These are phyloP conservation scores for Apiotrichum gracile DNA, from an alignment of 1,284 basidiomycete genomes.

Conservation along the genomic window DNA sequence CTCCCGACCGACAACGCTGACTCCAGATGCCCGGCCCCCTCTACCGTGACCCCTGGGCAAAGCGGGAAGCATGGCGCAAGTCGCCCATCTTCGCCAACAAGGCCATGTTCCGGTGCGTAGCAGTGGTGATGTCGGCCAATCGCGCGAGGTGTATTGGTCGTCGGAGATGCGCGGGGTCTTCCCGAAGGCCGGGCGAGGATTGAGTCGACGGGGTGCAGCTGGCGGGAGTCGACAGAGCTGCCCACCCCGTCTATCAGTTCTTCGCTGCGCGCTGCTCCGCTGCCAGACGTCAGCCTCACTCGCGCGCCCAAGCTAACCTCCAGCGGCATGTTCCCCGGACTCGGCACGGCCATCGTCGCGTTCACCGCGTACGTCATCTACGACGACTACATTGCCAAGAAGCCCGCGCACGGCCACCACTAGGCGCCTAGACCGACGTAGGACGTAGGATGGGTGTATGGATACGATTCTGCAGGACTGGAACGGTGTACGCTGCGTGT, in stretches of 20 bases:
- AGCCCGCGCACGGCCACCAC: constrained; percentile 5
- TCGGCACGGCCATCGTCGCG: constrained; percentile 81
- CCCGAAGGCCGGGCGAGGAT: too few relatives aligned
- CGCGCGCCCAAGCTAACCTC: not conserved
- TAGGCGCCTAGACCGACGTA: not conserved
- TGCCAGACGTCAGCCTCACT: too few relatives aligned
- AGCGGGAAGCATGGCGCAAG: constrained; percentile 87
- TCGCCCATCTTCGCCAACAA: constrained; percentile 77
- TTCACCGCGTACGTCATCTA: constrained; percentile 84
- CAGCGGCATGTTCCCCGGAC: constrained; percentile 80
- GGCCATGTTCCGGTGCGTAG: constrained; percentile 60
- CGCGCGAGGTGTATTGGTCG: not conserved
- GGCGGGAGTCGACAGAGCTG: too few relatives aligned
- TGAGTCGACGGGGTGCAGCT: not conserved
- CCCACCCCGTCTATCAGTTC: too few relatives aligned
- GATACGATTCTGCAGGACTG: not conserved
- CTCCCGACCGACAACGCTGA: not conserved
- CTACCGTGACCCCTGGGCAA: constrained; percentile 90
- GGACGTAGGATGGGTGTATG: not conserved
- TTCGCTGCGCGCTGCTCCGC: not conserved
- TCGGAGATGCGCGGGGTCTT: not conserved
- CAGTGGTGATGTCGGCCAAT: not conserved
- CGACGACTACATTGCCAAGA: constrained; percentile 55
- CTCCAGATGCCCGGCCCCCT: constrained; percentile 52
- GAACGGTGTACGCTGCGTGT: not conserved